Percentiles rank a stretch among this genome's conserved stretches.
Conservation (phyloP, 805 yeast genomes). For the Pichia heedii region DNA sequence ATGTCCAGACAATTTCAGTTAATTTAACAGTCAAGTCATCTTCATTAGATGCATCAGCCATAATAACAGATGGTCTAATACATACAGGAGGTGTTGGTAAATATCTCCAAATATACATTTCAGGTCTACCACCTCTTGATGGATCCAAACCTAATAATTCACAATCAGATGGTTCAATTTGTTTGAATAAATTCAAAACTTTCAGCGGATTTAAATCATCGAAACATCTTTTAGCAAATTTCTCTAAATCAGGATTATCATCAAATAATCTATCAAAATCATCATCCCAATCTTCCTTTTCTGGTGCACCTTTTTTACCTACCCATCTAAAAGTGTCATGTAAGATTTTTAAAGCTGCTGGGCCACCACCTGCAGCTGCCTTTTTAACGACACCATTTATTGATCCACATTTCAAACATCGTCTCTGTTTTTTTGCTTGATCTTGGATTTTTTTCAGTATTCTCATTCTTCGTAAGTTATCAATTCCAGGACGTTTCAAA, state of each 20-base stretch:
- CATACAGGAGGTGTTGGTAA: slow-evolving; percentile 99
- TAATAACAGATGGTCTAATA: slow-evolving; percentile 92
- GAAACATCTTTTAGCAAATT: slow-evolving; percentile 74
- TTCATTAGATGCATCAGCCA: slow-evolving; percentile 88
- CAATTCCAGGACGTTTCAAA: slow-evolving; percentile 78
- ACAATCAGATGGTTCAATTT: slow-evolving; percentile 78
- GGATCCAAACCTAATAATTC: slow-evolving; percentile 89
- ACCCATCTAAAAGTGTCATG: slow-evolving; percentile 96
- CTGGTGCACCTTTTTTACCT: slow-evolving; percentile 82
- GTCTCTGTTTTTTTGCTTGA: slow-evolving; percentile 91
- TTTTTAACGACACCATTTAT: slow-evolving; percentile 95
- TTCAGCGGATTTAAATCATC: slow-evolving; percentile 93
- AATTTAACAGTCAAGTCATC: slow-evolving; percentile 94
- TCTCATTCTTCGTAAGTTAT: slow-evolving; percentile 87
- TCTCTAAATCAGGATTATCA: slow-evolving; percentile 80
- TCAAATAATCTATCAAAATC: slow-evolving; percentile 70
- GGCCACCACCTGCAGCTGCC: slow-evolving; percentile 85
- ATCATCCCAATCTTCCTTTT: slow-evolving; percentile 77
- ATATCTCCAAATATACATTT: slow-evolving; percentile 93
- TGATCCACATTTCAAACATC: slow-evolving; percentile 81
- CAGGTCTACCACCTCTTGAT: slow-evolving; percentile 84
- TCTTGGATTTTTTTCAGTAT: slow-evolving; percentile 74
- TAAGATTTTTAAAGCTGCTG: slow-evolving; percentile 89
- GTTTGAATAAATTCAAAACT: slow-evolving; percentile 79
- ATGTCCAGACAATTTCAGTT: slow-evolving; percentile 95